Evolutionary conservation across 2,329 filamentous ascomycete species (phyloP), one percentile per base, ranked within the genome.

Genomic region (Penicillium sclerotiorum): DNA sequence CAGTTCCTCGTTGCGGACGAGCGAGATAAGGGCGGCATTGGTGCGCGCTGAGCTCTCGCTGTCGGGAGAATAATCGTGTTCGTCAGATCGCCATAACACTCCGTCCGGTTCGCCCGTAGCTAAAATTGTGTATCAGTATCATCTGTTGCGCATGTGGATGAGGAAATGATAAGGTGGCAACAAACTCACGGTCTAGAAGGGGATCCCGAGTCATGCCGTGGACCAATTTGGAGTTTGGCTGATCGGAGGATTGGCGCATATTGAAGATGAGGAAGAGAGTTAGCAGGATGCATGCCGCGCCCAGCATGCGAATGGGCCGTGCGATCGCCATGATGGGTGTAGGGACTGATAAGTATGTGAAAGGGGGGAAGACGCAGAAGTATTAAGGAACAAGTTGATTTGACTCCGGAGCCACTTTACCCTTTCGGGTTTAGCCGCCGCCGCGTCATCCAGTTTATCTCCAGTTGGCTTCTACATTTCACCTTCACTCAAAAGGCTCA

Each of bases 1-100:
- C 22, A 96, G 76, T 77, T 99, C 94, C 67, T 89, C 85, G 66
- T 99, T 99, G 54, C 94, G 87, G 48, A 99, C 94, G 30, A 99
- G 82, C 18, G 91, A 88, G 59, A 99, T 81, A 49, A 99, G 80
- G 4, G 94, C 97, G 51, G 94, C 94, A 71, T 95, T 94, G 71
- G 96, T 94, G 66, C 94, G 89, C 59, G 87, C 85, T 45, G 87
- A 89, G 55, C 90, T 83, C 44, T 82, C 77, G 64, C 87, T 86
- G 65, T 90, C 83, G 45, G 89, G 84, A 45, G 84, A 83, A 72
- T 97, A 97, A 64, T 87, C 87, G 59, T 89, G 79, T 47, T 85
- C 86, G 27, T 87, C 80, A 45, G 87, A 84, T 70, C 90, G 84
- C 65, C 82, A 84, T 59, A 97, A 77, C 12, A 82, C 77, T 45